These are phyloP conservation scores for Fraxinus sp. DNA, from an alignment of 305 asterid species.

Conservation along the genomic window DNA sequence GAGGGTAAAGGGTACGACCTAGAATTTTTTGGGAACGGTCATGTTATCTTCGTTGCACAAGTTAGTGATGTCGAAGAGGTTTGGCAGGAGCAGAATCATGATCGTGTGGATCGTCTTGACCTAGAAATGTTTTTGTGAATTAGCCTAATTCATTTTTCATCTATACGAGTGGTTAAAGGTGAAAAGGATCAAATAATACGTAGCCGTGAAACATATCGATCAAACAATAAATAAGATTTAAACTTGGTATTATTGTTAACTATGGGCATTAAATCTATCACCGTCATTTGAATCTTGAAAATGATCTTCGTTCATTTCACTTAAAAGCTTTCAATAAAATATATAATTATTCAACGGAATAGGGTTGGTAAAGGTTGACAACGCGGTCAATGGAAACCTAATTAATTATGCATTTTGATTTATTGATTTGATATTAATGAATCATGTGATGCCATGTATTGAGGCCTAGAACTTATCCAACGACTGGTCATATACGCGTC, in stretches of 20 bases:
- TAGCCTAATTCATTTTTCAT: no score
- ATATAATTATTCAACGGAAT: background rate
- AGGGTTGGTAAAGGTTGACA: constrained; percentile 30
- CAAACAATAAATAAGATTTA: background rate
- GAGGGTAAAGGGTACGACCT: no score
- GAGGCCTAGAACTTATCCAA: background rate
- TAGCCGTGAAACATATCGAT: no score
- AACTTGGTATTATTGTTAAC: background rate
- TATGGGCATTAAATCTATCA: background rate
- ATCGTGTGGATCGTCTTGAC: no score
- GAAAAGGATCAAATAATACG: no score
- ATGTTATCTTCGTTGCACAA: no score
- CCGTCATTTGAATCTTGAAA: background rate
- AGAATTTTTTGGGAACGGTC: no score
- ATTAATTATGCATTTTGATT: background rate
- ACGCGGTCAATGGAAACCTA: constrained; percentile 23
- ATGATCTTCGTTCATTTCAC: background rate
- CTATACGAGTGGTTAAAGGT: no score
- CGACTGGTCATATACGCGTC: background rate
- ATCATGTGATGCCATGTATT: background rate
- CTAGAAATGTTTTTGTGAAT: no score
- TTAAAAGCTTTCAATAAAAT: background rate
- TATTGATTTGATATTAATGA: background rate
- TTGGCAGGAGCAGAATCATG: no score
- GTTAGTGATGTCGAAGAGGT: no score